A percentile compares a stretch with the other conserved stretches of the same genome.
phyloP scores from a whole-genome alignment of 2,329 filamentous ascomycete species.

The Lachnellula suecica region DNA sequence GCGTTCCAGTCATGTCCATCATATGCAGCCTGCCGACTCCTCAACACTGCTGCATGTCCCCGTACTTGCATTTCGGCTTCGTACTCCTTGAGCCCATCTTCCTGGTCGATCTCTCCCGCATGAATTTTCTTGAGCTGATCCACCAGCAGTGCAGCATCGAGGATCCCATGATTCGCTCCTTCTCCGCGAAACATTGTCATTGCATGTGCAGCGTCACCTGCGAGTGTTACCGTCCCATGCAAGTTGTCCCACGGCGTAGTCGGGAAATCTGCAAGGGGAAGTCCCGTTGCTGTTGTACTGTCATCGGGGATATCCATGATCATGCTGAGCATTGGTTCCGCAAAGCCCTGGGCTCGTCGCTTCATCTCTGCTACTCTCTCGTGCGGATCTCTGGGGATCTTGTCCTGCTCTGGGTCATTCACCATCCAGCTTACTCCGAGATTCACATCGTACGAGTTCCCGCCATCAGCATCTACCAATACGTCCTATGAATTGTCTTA shows the following conservation, averaged over 20 bases:
- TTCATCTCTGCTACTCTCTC: conserved; percentile 42
- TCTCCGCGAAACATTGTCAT: too few relatives aligned
- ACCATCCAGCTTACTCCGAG: conserved; percentile 48
- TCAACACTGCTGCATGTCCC: conserved; percentile 45
- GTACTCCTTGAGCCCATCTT: conserved; percentile 45
- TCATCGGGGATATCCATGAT: conserved; percentile 44
- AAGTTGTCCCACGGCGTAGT: too few relatives aligned
- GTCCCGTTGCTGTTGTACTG: conserved; percentile 32
- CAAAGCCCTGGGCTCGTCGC: conserved; percentile 36
- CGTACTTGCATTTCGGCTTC: conserved; percentile 43
- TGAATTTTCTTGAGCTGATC: conserved; percentile 26
- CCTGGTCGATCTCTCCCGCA: conserved; percentile 10
- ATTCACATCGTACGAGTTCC: conserved; percentile 41
- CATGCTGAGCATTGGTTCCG: conserved; percentile 42
- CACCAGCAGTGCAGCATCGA: conserved; percentile 49
- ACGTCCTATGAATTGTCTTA: too few relatives aligned
- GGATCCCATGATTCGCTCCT: conserved; percentile 56
- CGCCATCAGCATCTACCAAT: conserved; percentile 35
- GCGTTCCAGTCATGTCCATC: conserved; percentile 52
- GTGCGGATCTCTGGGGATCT: too few relatives aligned
- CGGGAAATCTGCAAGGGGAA: too few relatives aligned
- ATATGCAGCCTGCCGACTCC: conserved; percentile 51
- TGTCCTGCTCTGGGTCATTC: conserved; percentile 29
- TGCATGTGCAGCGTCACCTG: conserved; percentile 35
- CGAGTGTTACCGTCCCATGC: conserved; percentile 30